Evolutionary conservation across 164 flowering plant genomes (phyloP).

Genomic region (Houttuynia cordata): DNA sequence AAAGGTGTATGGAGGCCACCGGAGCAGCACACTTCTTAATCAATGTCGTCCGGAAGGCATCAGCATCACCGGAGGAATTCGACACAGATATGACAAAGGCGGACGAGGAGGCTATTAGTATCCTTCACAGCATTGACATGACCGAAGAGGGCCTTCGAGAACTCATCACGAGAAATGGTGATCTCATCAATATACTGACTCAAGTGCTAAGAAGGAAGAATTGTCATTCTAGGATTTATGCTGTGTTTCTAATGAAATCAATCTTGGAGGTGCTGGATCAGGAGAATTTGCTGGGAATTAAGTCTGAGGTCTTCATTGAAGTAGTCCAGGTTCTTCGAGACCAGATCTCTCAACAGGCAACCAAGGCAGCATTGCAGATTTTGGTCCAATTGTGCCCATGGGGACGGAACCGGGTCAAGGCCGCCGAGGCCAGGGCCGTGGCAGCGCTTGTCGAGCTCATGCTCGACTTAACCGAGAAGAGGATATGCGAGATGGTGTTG

Average conservation of each 20-base stretch:
- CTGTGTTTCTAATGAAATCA: constrained; percentile 31
- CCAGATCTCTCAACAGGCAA: constrained; percentile 37
- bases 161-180: constrained; percentile 13
- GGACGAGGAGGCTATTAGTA: constrained; percentile 35
- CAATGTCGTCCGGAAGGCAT: constrained; percentile 18
- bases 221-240: constrained; percentile 33
- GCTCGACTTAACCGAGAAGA: constrained; percentile 23
- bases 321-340: constrained; percentile 30
- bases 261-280: constrained; percentile 38
- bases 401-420: constrained; percentile 70
- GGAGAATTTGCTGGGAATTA: constrained; percentile 17
- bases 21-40: constrained; percentile 44
- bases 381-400: constrained; percentile 44
- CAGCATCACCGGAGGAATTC: background rate
- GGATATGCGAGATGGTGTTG: constrained; percentile 37
- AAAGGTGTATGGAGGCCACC: constrained; percentile 25
- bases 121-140: constrained; percentile 29
- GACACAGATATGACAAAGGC: constrained; percentile 7
- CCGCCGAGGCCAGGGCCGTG: constrained; percentile 49
- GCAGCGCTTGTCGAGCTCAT: constrained; percentile 41
- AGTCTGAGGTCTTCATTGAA: constrained; percentile 22
- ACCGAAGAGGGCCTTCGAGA: constrained; percentile 27
- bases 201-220: constrained; percentile 24
- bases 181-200: constrained; percentile 27
- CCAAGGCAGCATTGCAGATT: constrained; percentile 52